A percentile compares a stretch with the other conserved stretches of the same genome.
phyloP scores from a whole-genome alignment of 2,329 filamentous ascomycete genomes.

The Sporothrix globosa region DNA sequence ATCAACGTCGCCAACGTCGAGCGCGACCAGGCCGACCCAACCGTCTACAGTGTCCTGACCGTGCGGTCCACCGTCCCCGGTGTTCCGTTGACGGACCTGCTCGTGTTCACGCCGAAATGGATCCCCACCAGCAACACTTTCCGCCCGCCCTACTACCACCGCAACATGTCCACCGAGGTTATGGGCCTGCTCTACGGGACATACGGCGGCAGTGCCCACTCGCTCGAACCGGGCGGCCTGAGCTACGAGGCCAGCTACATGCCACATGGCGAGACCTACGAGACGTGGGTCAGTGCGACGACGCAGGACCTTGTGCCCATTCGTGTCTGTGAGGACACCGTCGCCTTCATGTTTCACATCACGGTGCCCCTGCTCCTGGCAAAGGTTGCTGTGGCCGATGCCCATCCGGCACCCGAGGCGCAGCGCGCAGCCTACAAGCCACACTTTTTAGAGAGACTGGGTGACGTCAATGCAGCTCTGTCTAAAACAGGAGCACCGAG shows the following conservation, averaged over 20 bases:
- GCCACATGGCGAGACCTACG: constrained; percentile 45
- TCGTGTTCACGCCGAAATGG: constrained; percentile 69
- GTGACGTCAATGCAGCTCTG: constrained; percentile 27
- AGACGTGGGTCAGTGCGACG: constrained; percentile 41
- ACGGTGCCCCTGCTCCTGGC: constrained; percentile 29
- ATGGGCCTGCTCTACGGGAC: constrained; percentile 55
- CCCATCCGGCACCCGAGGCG: constrained; percentile 26
- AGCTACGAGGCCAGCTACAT: constrained; percentile 45
- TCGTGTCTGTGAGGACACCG: constrained; percentile 24
- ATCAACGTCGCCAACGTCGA: constrained; percentile 52
- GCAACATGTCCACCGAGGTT: constrained; percentile 61
- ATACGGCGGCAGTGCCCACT: constrained; percentile 40
- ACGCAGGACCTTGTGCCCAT: constrained; percentile 31
- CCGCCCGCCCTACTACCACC: constrained; percentile 67
- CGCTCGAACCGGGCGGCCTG: constrained; percentile 41
- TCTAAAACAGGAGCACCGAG: background rate
- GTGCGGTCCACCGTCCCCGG: constrained; percentile 48
- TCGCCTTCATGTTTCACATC: constrained; percentile 36
- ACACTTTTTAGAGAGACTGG: constrained; percentile 31
- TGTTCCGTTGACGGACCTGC: constrained; percentile 59
- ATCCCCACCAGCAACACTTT: constrained; percentile 64
- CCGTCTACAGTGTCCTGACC: constrained; percentile 67
- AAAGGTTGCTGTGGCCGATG: constrained; percentile 12
- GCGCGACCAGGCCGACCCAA: constrained; percentile 66
- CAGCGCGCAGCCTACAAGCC: constrained; percentile 57